Evolutionary conservation across 495 filamentous ascomycete species (phyloP).

Genomic region (Hypoxylon trugodes): DNA sequence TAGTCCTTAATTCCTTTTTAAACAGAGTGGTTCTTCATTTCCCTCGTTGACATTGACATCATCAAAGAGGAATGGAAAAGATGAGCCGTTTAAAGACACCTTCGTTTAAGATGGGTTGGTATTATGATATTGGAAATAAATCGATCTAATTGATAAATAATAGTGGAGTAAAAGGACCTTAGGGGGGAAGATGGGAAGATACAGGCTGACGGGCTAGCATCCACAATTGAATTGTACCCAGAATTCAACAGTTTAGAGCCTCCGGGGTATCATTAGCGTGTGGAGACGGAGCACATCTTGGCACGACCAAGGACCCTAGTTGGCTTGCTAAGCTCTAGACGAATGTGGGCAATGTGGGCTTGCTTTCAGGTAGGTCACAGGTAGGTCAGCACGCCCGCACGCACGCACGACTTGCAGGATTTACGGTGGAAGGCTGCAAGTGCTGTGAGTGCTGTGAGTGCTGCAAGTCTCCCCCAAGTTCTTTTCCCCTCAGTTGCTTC

Average conservation of each 20-base stretch:
- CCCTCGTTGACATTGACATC: conserved; percentile 5
- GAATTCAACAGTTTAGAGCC: conserved; percentile 32
- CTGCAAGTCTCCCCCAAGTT: not conserved
- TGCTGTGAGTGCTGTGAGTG: too few relatives aligned
- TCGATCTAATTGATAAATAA: conserved; percentile 27
- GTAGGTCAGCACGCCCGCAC: conserved; percentile 21
- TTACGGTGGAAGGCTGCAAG: conserved; percentile 9
- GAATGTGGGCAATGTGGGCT: too few relatives aligned
- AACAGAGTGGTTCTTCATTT: conserved; percentile 3
- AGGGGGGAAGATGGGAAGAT: too few relatives aligned
- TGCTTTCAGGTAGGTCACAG: too few relatives aligned
- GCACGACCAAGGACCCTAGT: conserved; percentile 19
- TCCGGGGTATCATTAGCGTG: conserved; percentile 42
- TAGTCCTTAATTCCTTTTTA: not conserved
- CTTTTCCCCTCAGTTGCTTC: not conserved
- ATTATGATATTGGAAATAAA: not conserved
- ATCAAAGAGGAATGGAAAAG: not conserved
- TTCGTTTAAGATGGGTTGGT: conserved; percentile 16
- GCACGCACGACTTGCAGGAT: conserved; percentile 33
- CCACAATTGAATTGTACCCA: too few relatives aligned
- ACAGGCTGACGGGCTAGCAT: too few relatives aligned
- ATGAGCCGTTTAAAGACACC: conserved; percentile 20
- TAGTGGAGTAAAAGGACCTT: conserved; percentile 9
- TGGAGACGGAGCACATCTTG: conserved; percentile 28
- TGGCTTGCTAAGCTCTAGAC: conserved; percentile 25